Evolutionary conservation across 495 filamentous ascomycete species (phyloP), one percentile per base, ranked within the genome.

Genomic region (Letharia lupina): DNA sequence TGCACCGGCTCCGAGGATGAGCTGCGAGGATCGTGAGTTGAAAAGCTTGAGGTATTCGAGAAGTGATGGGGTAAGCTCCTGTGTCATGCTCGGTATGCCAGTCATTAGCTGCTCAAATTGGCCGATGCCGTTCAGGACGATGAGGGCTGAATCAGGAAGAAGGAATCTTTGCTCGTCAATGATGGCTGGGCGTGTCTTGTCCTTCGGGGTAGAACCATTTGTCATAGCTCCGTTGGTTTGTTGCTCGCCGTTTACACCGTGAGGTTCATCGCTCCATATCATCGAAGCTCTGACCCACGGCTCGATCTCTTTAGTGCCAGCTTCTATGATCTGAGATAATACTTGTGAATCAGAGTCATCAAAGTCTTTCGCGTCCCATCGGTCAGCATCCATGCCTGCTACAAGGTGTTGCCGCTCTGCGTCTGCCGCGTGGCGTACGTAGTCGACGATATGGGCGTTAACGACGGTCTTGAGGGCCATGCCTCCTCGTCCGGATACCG

Each of bases 1-100:
- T 2, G 94, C 94, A 2, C 94, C 94, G 13, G 94, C 95, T 11
- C 93, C 95, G 11, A 98, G 86, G 67, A 99, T 96, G 61, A 98
- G 84, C 69, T 99, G 94, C 28, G 86, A 91, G 50, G 91, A 93
- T 9, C 94, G 87, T 11, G 91, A 96, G 75, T 98, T 97, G 83
- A 97, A 98, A 4, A 96, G 79, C 69, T 91, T 89, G 44, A 96
- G 79, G 65, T 91, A 91, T 59, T 88, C 86, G 31, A 90, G 77
- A 23, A 91, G 78, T 12, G 85, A 85, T 13, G 85, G 77, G 0
- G 91, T 87, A 68, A 98, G 86, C 41, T 96, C 91, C 4, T 87
- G 79, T 5, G 90, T 89, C 86, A 96, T 89, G 70, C 86, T 91
- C 1, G 94, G 93, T 54, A 97, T 91, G 60, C 84, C 86, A 20